Percentiles rank a stretch among this genome's conserved stretches.
These are phyloP conservation scores for Xerocomus spinulosus DNA, from an alignment of 768 basidiomycete species.

Conservation along the genomic window DNA sequence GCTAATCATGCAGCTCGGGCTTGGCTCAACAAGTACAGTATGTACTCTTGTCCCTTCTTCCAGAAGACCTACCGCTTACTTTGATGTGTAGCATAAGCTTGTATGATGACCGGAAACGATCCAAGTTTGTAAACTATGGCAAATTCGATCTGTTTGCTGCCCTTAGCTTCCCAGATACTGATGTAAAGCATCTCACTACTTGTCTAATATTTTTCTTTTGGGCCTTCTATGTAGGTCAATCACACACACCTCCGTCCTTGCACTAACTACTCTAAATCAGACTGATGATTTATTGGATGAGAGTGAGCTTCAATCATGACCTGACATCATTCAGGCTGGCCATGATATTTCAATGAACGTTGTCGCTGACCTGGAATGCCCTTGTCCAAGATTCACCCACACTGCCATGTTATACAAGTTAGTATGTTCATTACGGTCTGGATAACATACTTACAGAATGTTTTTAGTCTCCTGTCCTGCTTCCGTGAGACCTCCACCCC, in stretches of 20 bases:
- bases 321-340: conserved; percentile 32
- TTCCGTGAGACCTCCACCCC: conserved; percentile 35
- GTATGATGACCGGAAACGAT: conserved; percentile 33
- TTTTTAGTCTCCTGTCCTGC: conserved; percentile 28
- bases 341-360: conserved; percentile 32
- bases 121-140: conserved; percentile 34
- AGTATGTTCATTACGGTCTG: conserved; percentile 9
- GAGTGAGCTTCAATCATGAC: conserved; percentile 31
- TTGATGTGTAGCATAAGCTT: conserved; percentile 23
- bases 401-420: conserved; percentile 39
- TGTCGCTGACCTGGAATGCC: conserved; percentile 23
- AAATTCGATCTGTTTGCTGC: conserved; percentile 38
- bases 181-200: conserved; percentile 31
- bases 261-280: conserved; percentile 17
- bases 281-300: conserved; percentile 37
- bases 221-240: conserved; percentile 35
- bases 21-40: conserved; percentile 35
- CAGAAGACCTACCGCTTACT: not conserved
- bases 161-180: conserved; percentile 37
- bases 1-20: conserved; percentile 30
- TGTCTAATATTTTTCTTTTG: conserved; percentile 37
- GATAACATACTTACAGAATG: conserved; percentile 9
- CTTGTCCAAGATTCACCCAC: conserved; percentile 32
- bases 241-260: no score
- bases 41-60: not conserved